Evolutionary conservation across 805 yeast species (phyloP).

Genomic region (Zygotorulaspora florentina): DNA sequence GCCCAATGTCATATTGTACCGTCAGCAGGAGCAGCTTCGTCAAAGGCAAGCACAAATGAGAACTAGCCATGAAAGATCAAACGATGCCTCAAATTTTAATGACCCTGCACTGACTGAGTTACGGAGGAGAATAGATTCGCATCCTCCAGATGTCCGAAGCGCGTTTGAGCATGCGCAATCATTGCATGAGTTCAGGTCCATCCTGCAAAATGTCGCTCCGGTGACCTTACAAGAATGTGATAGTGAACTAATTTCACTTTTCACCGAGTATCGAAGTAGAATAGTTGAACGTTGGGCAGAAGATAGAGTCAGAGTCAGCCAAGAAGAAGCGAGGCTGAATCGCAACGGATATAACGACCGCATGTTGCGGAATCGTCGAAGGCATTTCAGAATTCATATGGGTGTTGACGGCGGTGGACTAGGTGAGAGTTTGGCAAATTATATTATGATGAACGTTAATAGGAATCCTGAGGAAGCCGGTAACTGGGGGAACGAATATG

Average conservation of each 20-base stretch:
- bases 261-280: slow-evolving; percentile 19
- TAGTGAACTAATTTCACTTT: slow-evolving; percentile 20
- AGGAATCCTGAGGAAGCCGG: slow-evolving; percentile 7
- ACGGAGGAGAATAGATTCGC: slow-evolving; percentile 15
- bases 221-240: slow-evolving; percentile 20
- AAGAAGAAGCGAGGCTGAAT: slow-evolving; percentile 4
- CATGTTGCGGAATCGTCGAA: slow-evolving; percentile 2
- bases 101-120: slow-evolving; percentile 15
- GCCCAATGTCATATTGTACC: slow-evolving; percentile 6
- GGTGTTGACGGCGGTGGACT: slow-evolving; percentile 9
- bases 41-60: slow-evolving; percentile 9
- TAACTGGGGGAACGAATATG: neutral
- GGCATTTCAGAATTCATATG: slow-evolving; percentile 9
- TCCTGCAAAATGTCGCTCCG: slow-evolving; percentile 23
- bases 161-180: slow-evolving; percentile 27
- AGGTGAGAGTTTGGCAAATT: slow-evolving; percentile 14
- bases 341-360: neutral
- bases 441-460: slow-evolving; percentile 6
- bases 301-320: slow-evolving; percentile 11
- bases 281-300: slow-evolving; percentile 19
- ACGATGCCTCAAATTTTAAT: neutral
- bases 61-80: slow-evolving; percentile 7
- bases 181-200: slow-evolving; percentile 22
- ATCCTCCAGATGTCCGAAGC: slow-evolving; percentile 23
- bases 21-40: slow-evolving; percentile 11